Evolutionary conservation across 1,139 yeast species (phyloP).

Genomic region (Saccharomyces hybrid): DNA sequence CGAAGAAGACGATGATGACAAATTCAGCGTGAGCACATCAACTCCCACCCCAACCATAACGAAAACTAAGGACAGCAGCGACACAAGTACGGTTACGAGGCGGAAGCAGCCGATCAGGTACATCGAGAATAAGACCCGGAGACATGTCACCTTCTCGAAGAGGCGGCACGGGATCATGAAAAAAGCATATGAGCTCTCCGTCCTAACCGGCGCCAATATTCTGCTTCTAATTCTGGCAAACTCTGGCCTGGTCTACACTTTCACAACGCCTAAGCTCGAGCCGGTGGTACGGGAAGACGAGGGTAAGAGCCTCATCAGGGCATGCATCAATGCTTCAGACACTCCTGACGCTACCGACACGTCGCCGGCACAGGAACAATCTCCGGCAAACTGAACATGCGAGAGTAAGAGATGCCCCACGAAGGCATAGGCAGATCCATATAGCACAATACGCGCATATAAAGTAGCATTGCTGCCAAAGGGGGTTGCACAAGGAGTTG

Average conservation of each 20-base stretch:
- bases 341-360: constrained; percentile 42
- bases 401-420: no score
- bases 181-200: constrained; percentile 91
- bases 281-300: constrained; percentile 91
- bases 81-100: constrained; percentile 35
- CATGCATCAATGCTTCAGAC: constrained; percentile 64
- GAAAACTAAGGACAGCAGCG: not conserved
- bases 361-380: not conserved
- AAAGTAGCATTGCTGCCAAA: not conserved
- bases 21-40: not conserved
- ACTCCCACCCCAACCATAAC: constrained; percentile 1
- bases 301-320: constrained; percentile 91
- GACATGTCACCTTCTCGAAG: constrained; percentile 94
- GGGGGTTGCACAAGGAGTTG: not conserved
- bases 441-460: not conserved
- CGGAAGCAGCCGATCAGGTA: constrained; percentile 93
- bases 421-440: not conserved
- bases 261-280: constrained; percentile 93
- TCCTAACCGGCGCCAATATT: constrained; percentile 93
- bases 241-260: constrained; percentile 93
- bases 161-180: constrained; percentile 98
- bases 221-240: constrained; percentile 85
- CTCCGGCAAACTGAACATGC: not conserved
- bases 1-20: constrained; percentile 7
- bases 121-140: constrained; percentile 91